Base-by-base conservation (phyloP, 2,329 filamentous ascomycete species). In the Penicillium freii region DNA sequence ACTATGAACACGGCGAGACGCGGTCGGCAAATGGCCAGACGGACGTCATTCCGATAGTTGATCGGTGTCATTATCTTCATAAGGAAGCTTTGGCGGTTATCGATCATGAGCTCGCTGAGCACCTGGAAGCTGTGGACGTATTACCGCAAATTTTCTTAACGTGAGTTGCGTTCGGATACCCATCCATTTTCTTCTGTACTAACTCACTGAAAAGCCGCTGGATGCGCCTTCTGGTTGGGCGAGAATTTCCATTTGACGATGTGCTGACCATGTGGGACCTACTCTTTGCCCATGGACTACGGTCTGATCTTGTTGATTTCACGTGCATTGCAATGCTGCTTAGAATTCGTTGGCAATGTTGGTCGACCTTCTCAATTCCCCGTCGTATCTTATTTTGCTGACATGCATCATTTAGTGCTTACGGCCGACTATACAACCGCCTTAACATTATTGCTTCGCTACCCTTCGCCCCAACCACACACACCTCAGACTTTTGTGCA, bases 71-170 rank as follows among this genome's bases (percentile, higher is more conserved):
- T 68, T 85, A 88, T 65, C 95, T 99, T 59, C 93, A 97, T 70
- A 87, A 96, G 66, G 84, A 89, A 29, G 87, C 90, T 51, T 78
- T 99, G 44, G 85, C 85, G 57, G 87, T 86, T 62, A 81, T 91
- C 31, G 94, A 97, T 70, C 87, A 90, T n/a, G 88, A 92, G 68
- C 82, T 97, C 29, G 88, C 91, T 15, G 80, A 81, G 25, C 92
- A 97, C 72, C 81, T 99, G 19, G 87, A 87, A 57, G 84, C 85
- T 58, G 87, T 97, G 46, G 93, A 97, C 59, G 87, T 99, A 60
- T 78, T 97, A n/a, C 94, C 94, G 1, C 94, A 99, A 68, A 93
- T 99, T 50, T 99, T 97, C 70, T 78, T 97, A 25, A 95, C 97
- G 90, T 94, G 76, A 73, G 84, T 71, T 34, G 39, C 29, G 25